Percentiles rank a stretch among this genome's conserved stretches.
Evolutionary conservation across 2,329 filamentous ascomycete genomes (phyloP).

Genomic region (Nannizziopsis arthrosporioides): DNA sequence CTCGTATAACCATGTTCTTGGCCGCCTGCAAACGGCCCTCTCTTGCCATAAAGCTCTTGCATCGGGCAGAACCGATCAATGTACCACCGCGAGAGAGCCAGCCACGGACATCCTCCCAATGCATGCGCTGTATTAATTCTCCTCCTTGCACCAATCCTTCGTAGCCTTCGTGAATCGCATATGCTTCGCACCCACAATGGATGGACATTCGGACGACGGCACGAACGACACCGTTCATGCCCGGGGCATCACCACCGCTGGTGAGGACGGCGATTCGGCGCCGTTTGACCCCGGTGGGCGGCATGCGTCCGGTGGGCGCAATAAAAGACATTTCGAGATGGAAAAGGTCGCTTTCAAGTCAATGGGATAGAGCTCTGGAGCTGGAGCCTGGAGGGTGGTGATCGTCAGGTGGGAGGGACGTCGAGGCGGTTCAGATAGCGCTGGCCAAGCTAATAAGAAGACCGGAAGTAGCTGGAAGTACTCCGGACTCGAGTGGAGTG

Average conservation of each 20-base stretch:
- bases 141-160: constrained; percentile 86
- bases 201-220: constrained; percentile 88
- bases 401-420: no score
- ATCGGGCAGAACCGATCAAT: constrained; percentile 87
- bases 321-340: neutral
- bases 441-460: no score
- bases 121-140: constrained; percentile 73
- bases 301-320: neutral
- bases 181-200: constrained; percentile 67
- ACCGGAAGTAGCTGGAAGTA: no score
- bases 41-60: constrained; percentile 83
- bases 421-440: no score
- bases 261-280: constrained; percentile 78
- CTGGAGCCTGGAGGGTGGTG: no score
- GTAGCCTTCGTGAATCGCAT: constrained; percentile 84
- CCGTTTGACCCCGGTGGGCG: constrained; percentile 19
- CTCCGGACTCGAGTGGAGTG: no score
- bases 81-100: constrained; percentile 92
- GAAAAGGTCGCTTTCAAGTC: no score
- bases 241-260: constrained; percentile 83
- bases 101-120: constrained; percentile 88
- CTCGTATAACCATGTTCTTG: constrained; percentile 85
- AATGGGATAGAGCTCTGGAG: no score
- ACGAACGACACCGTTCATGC: constrained; percentile 86
- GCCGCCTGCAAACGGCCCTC: constrained; percentile 71